A percentile compares a stretch with the other conserved stretches of the same genome.
These are phyloP conservation scores for Fusarium equiseti DNA, from an alignment of 2,329 filamentous ascomycete genomes.

Conservation along the genomic window DNA sequence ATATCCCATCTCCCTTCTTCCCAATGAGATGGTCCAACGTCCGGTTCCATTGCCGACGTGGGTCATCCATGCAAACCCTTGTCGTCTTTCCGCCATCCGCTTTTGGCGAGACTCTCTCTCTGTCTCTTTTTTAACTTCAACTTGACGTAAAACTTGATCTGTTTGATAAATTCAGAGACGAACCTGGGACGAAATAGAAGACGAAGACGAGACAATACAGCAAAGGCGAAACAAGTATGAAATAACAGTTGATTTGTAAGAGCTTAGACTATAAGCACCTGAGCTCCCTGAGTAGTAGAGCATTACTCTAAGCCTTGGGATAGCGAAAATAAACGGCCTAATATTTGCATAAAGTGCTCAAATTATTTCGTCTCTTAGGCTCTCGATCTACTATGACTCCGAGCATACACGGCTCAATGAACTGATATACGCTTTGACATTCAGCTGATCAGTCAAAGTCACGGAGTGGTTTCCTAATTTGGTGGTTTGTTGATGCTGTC, in stretches of 20 bases:
- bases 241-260: not conserved
- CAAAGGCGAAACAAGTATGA: not conserved
- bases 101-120: conserved; percentile 5
- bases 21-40: conserved; percentile 34
- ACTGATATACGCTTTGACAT: not conserved
- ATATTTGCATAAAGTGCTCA: not conserved
- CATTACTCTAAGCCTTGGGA: not conserved
- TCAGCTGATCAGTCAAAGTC: not conserved
- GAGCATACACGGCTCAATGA: too few relatives aligned
- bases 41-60: conserved; percentile 24
- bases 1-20: conserved; percentile 18
- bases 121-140: conserved; percentile 17
- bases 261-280: not conserved
- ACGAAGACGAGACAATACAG: not conserved
- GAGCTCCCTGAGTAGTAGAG: too few relatives aligned
- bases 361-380: not conserved
- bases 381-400: not conserved
- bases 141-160: not conserved
- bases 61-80: conserved; percentile 37
- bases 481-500: not conserved
- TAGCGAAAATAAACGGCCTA: not conserved
- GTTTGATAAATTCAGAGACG: not conserved
- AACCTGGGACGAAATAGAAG: not conserved
- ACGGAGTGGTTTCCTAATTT: too few relatives aligned
- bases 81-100: conserved; percentile 18